Conservation (phyloP, 495 filamentous ascomycete genomes). For the Aspergillus sclerotiicarbonarius region DNA sequence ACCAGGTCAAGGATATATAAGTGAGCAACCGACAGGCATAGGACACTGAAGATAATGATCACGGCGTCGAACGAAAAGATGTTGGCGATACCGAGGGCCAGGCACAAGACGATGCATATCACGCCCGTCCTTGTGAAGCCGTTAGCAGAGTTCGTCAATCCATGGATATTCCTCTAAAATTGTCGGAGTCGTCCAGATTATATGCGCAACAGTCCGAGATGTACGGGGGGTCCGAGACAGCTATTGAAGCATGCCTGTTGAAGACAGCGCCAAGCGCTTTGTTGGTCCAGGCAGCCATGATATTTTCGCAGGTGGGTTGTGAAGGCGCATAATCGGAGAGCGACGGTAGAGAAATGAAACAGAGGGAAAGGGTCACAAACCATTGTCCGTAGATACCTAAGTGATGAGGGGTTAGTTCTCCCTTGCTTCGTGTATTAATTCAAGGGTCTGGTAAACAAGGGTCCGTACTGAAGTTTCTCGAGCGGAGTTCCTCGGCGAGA, state of each 20-base stretch:
- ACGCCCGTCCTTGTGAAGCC: constrained; percentile 75
- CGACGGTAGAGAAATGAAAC: neutral
- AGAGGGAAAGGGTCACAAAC: constrained; percentile 54
- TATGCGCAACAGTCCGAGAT: neutral
- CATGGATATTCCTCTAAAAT: neutral
- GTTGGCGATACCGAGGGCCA: constrained; percentile 92
- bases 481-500: constrained; percentile 73
- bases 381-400: constrained; percentile 99
- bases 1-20: neutral
- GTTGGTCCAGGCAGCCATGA: constrained; percentile 24
- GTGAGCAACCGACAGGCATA: constrained; percentile 72
- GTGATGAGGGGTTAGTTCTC: constrained; percentile 31
- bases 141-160: constrained; percentile 4
- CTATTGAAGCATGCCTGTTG: constrained; percentile 2
- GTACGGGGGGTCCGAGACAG: neutral
- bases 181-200: constrained; percentile 3
- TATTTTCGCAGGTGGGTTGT: constrained; percentile 4
- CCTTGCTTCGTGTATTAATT: constrained; percentile 4
- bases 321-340: constrained; percentile 2
- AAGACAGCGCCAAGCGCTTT: constrained; percentile 22
- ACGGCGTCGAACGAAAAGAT: constrained; percentile 65
- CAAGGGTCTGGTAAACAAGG: constrained; percentile 23
- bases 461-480: constrained; percentile 94
- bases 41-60: constrained; percentile 74
- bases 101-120: constrained; percentile 89